Evolutionary conservation across 495 filamentous ascomycete genomes (phyloP).

Genomic region (Cryomyces minteri): DNA sequence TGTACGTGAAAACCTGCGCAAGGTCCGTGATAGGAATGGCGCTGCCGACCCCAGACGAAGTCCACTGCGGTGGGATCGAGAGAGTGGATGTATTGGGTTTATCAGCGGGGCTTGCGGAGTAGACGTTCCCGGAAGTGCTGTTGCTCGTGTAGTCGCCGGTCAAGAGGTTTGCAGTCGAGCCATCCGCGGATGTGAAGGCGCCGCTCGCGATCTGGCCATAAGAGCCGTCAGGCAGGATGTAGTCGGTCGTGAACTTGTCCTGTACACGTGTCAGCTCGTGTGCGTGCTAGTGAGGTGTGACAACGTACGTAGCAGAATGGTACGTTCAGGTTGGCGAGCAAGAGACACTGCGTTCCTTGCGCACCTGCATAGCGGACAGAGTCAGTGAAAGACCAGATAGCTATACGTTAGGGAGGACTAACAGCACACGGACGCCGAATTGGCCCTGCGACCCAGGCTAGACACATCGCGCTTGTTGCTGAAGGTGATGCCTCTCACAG

Average conservation of each 20-base stretch:
- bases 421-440: background rate
- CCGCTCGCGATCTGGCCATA: constrained; percentile 21
- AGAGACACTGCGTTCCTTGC: constrained; percentile 14
- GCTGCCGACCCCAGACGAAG: background rate
- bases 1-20: background rate
- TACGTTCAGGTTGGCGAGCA: constrained; percentile 12
- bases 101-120: background rate
- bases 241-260: constrained; percentile 26
- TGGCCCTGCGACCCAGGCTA: background rate
- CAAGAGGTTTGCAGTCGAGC: constrained; percentile 18
- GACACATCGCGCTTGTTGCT: constrained; percentile 1
- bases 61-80: background rate
- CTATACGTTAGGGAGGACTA: background rate
- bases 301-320: constrained; percentile 18
- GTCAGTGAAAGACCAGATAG: background rate
- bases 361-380: no score
- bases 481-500: constrained; percentile 12
- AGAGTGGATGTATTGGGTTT: background rate
- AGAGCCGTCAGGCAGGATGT: constrained; percentile 21
- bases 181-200: constrained; percentile 13
- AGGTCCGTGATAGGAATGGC: background rate
- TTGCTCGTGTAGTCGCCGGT: constrained; percentile 17
- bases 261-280: constrained; percentile 12
- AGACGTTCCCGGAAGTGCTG: background rate
- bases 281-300: background rate